Evolutionary conservation across 495 filamentous ascomycete genomes (phyloP).

Genomic region (Aspergillus affinis): DNA sequence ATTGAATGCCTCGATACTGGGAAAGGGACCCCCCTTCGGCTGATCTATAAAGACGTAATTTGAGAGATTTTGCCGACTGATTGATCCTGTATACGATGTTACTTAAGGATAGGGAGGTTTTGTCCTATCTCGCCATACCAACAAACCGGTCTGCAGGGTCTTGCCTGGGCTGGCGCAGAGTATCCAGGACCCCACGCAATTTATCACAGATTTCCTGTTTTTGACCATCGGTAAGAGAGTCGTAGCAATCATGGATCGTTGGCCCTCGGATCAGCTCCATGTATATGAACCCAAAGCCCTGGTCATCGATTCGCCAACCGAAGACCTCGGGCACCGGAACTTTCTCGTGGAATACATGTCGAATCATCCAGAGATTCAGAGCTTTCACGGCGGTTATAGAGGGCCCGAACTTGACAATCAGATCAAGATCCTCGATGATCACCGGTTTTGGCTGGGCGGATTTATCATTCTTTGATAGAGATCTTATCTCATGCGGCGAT

Average conservation of each 20-base stretch:
- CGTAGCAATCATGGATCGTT: slow-evolving; percentile 38
- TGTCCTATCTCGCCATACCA: slow-evolving; percentile 17
- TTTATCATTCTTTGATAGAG: slow-evolving; percentile 19
- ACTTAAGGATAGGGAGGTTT: background rate
- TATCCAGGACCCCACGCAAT: slow-evolving; percentile 28
- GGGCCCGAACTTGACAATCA: slow-evolving; percentile 48
- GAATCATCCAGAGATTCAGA: slow-evolving; percentile 43
- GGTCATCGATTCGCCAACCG: slow-evolving; percentile 43
- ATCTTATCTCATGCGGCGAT: slow-evolving; percentile 22
- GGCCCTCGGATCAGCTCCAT: slow-evolving; percentile 46
- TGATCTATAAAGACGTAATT: slow-evolving; percentile 35
- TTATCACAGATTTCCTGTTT: slow-evolving; percentile 33
- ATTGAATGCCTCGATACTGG: slow-evolving; percentile 41
- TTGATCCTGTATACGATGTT: slow-evolving; percentile 28
- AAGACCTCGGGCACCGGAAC: slow-evolving; percentile 50
- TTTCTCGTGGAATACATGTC: slow-evolving; percentile 27
- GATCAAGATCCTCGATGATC: slow-evolving; percentile 33
- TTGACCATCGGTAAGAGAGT: slow-evolving; percentile 30
- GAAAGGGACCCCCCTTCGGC: slow-evolving; percentile 37
- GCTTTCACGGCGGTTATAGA: slow-evolving; percentile 41
- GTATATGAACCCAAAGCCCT: slow-evolving; percentile 44
- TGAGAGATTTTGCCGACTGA: slow-evolving; percentile 26
- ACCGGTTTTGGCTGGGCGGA: slow-evolving; percentile 24
- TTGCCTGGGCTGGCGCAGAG: slow-evolving; percentile 35
- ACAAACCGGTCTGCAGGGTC: slow-evolving; percentile 30